Conservation (phyloP, 805 yeast genomes). For the Wickerhamomyces ciferrii region DNA sequence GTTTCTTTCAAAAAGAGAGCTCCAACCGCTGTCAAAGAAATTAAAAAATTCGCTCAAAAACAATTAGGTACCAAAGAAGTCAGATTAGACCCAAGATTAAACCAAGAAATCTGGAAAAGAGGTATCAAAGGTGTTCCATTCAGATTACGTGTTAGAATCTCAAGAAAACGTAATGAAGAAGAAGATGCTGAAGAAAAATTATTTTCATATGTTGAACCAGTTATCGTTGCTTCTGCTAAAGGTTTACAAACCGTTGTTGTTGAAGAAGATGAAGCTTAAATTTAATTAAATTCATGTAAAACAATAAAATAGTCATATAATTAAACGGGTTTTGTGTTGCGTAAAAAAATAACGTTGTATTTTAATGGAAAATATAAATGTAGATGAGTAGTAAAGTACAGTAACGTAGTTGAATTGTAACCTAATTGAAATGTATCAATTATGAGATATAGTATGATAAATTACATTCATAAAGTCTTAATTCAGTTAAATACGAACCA, state of each 20-base stretch:
- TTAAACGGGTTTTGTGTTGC: constrained; percentile 23
- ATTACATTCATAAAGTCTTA: too few relatives aligned
- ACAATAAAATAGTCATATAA: constrained; percentile 1
- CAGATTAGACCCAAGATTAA: constrained; percentile 97
- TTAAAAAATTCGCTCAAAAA: constrained; percentile 96
- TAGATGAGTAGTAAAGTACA: background rate
- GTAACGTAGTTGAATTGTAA: too few relatives aligned
- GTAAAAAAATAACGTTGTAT: constrained; percentile 9
- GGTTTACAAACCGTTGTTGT: constrained; percentile 98
- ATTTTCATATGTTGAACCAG: constrained; percentile 98
- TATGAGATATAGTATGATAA: too few relatives aligned
- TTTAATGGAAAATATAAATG: background rate
- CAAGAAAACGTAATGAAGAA: constrained; percentile 99
- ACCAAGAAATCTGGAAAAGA: constrained; percentile 98
- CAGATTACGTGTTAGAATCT: constrained; percentile 98
- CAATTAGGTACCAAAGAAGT: constrained; percentile 99
- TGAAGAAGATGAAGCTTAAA: constrained; percentile 49
- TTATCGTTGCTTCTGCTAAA: constrained; percentile 89
- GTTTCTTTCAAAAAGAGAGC: constrained; percentile 99
- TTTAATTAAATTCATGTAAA: constrained; percentile 9
- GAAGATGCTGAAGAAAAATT: constrained; percentile 98
- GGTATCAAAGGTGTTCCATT: constrained; percentile 99
- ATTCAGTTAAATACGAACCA: too few relatives aligned
- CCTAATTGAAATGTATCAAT: too few relatives aligned
- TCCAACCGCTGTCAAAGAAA: constrained; percentile 99